These are phyloP conservation scores for Xylariaceae sp. DNA, from an alignment of 2,329 filamentous ascomycete species.

Conservation along the genomic window DNA sequence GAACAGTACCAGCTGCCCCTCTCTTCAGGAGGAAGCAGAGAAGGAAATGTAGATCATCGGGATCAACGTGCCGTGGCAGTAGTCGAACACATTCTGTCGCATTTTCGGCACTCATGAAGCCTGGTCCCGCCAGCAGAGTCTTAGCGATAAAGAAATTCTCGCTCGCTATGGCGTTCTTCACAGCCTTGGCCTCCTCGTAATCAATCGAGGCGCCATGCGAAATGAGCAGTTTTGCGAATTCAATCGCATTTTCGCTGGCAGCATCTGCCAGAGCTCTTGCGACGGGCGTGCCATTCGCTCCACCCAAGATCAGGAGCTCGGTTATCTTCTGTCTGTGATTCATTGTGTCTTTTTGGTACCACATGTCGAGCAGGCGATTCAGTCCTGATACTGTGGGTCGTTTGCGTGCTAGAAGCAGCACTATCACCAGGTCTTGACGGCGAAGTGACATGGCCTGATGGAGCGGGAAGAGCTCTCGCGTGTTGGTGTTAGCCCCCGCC, in stretches of 20 bases:
- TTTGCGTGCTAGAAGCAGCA: slow-evolving; percentile 48
- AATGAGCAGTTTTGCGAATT: slow-evolving; percentile 51
- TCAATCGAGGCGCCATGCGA: slow-evolving; percentile 51
- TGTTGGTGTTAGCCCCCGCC: slow-evolving; percentile 48
- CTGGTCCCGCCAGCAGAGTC: slow-evolving; percentile 42
- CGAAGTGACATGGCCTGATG: slow-evolving; percentile 45
- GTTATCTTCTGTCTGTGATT: slow-evolving; percentile 34
- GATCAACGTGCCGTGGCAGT: slow-evolving; percentile 43
- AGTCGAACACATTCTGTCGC: slow-evolving; percentile 48
- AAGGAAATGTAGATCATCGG: slow-evolving; percentile 42
- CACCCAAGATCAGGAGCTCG: slow-evolving; percentile 54
- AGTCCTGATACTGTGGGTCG: slow-evolving; percentile 19
- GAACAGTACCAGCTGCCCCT: slow-evolving; percentile 43
- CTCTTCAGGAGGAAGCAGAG: slow-evolving; percentile 45
- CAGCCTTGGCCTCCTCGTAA: slow-evolving; percentile 44
- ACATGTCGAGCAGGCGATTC: too few relatives aligned
- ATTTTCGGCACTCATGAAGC: slow-evolving; percentile 38
- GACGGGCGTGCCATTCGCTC: slow-evolving; percentile 48
- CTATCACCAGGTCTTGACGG: slow-evolving; percentile 50
- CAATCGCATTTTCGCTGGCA: slow-evolving; percentile 45
- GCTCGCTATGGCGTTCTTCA: slow-evolving; percentile 45
- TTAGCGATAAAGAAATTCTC: slow-evolving; percentile 44
- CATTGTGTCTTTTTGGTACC: too few relatives aligned
- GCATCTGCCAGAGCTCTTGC: slow-evolving; percentile 46
- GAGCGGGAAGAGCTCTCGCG: slow-evolving; percentile 41